Percentiles rank a stretch among this genome's conserved stretches.
These are phyloP conservation scores for Colletotrichum plurivorum DNA, from an alignment of 2,329 filamentous ascomycete species.

Conservation along the genomic window DNA sequence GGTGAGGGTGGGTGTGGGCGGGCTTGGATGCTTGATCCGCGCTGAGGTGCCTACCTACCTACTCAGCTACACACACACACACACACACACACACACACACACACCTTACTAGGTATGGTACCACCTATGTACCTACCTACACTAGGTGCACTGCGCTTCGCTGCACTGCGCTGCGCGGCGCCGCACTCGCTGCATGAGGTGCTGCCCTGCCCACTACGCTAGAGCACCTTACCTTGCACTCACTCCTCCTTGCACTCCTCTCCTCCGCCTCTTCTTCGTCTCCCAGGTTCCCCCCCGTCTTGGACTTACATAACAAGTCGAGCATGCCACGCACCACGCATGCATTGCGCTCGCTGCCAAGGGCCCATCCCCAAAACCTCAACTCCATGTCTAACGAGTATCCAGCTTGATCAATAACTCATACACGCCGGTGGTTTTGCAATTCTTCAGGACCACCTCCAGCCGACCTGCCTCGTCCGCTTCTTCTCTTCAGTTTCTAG, in stretches of 20 bases:
- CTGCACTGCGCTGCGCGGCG: slow-evolving; percentile 3
- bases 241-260: not conserved
- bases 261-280: slow-evolving; percentile 33
- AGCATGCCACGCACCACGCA: slow-evolving; percentile 39
- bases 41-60: not conserved
- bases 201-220: too few relatives aligned
- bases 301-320: slow-evolving; percentile 41
- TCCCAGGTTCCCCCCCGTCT: slow-evolving; percentile 36
- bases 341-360: slow-evolving; percentile 36
- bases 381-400: slow-evolving; percentile 40
- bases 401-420: slow-evolving; percentile 34
- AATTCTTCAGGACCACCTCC: slow-evolving; percentile 2
- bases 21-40: slow-evolving; percentile 15
- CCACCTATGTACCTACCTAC: not conserved
- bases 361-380: slow-evolving; percentile 33
- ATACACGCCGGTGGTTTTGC: slow-evolving; percentile 26
- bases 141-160: not conserved
- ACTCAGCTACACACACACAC: too few relatives aligned
- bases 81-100: too few relatives aligned
- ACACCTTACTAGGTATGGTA: not conserved
- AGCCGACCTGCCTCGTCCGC: slow-evolving; percentile 10
- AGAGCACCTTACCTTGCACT: too few relatives aligned
- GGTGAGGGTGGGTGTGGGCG: slow-evolving; percentile 32
- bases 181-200: not conserved
- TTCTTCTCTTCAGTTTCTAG: slow-evolving; percentile 25